phyloP scores from a whole-genome alignment of 345 rosid genomes.

The Eutrema japonicum region DNA sequence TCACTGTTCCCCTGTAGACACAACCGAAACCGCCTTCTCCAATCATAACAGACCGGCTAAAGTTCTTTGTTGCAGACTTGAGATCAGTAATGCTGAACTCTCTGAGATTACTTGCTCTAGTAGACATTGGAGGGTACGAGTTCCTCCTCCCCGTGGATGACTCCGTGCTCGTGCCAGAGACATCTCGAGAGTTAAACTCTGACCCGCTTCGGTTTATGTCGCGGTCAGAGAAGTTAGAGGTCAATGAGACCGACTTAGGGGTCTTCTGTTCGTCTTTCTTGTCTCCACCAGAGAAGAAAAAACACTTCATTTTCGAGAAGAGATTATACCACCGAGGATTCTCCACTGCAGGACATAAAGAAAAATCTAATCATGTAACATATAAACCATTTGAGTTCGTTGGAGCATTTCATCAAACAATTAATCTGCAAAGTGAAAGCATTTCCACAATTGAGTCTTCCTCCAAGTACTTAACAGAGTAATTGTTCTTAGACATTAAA shows the following conservation, averaged over 20 bases:
- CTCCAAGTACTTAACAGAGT: background rate
- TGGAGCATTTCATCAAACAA: constrained; percentile 32
- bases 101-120: constrained; percentile 66
- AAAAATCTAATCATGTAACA: constrained; percentile 19
- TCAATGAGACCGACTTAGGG: constrained; percentile 49
- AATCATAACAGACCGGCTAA: constrained; percentile 75
- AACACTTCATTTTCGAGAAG: constrained; percentile 70
- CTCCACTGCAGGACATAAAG: constrained; percentile 41
- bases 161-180: constrained; percentile 58
- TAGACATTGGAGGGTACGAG: constrained; percentile 51
- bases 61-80: constrained; percentile 82
- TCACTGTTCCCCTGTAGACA: constrained; percentile 70
- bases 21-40: constrained; percentile 98
- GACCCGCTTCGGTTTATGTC: constrained; percentile 60
- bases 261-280: constrained; percentile 62
- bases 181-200: constrained; percentile 65
- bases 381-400: constrained; percentile 2
- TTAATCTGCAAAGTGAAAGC: constrained; percentile 6
- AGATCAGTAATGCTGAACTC: constrained; percentile 79
- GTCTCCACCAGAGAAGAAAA: constrained; percentile 55
- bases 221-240: constrained; percentile 49
- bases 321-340: constrained; percentile 30
- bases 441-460: background rate
- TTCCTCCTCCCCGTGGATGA: constrained; percentile 68
- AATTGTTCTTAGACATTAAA: constrained; percentile 13